A percentile compares a stretch with the other conserved stretches of the same genome.
phyloP scores from a whole-genome alignment of 2,329 filamentous ascomycete genomes.

The Ascochyta fabae region DNA sequence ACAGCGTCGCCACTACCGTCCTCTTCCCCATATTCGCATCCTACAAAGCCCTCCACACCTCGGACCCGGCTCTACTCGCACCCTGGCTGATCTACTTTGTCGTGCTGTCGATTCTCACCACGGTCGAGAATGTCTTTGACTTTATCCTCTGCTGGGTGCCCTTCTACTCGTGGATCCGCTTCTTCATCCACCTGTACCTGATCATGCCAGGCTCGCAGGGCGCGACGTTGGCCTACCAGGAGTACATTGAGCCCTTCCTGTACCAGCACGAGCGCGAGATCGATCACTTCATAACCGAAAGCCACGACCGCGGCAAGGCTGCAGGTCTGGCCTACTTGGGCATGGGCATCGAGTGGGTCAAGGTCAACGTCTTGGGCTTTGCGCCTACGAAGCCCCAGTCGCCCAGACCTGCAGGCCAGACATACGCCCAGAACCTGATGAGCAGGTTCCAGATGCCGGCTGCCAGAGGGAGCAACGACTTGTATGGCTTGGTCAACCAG shows the following conservation, averaged over 20 bases:
- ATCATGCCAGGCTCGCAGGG: conserved; percentile 98
- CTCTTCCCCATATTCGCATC: conserved; percentile 96
- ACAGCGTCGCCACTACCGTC: conserved; percentile 69
- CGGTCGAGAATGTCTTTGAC: conserved; percentile 84
- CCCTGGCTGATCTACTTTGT: conserved; percentile 99
- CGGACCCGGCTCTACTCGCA: conserved; percentile 84
- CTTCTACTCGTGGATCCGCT: conserved; percentile 90
- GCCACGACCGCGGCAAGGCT: conserved; percentile 78
- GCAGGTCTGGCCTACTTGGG: conserved; percentile 70
- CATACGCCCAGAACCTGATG: conserved; percentile 81
- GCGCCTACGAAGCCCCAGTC: conserved; percentile 58
- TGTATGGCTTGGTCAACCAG: conserved; percentile 78
- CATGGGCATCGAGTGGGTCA: conserved; percentile 61
- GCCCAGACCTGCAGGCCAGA: conserved; percentile 56
- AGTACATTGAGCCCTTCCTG: conserved; percentile 86
- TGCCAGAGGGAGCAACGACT: conserved; percentile 70
- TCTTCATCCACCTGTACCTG: conserved; percentile 88
- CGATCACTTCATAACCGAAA: conserved; percentile 83
- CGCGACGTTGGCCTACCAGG: conserved; percentile 82
- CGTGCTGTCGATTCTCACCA: conserved; percentile 79
- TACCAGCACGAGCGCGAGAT: conserved; percentile 85
- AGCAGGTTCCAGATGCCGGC: conserved; percentile 84
- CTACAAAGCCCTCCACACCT: conserved; percentile 95
- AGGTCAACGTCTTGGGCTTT: conserved; percentile 79
- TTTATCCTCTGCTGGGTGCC: conserved; percentile 92